phyloP scores from a whole-genome alignment of 2,329 filamentous ascomycete genomes.

The Orbilia javanica region DNA sequence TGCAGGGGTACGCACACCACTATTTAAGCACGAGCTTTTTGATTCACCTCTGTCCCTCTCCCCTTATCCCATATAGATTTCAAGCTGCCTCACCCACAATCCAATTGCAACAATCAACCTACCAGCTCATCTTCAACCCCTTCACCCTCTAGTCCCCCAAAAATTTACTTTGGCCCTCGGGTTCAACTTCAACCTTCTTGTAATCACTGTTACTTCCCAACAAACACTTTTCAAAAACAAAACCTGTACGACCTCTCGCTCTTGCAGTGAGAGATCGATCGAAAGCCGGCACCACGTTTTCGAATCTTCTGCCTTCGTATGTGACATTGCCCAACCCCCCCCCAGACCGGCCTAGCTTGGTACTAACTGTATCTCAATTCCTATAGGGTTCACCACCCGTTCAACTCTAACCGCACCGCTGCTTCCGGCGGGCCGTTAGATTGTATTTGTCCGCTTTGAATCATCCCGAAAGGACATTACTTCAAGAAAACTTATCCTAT shows the following conservation, averaged over 20 bases:
- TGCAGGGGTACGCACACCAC: conserved; percentile 5
- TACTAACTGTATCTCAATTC: conserved; percentile 41
- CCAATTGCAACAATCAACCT: background rate
- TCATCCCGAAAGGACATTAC: background rate
- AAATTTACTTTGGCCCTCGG: background rate
- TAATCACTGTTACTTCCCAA: background rate
- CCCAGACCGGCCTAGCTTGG: conserved; percentile 35
- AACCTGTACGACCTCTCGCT: conserved; percentile 47
- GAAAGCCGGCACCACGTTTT: conserved; percentile 88
- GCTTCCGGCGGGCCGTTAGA: conserved; percentile 79
- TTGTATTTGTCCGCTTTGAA: conserved; percentile 62
- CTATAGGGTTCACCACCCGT: conserved; percentile 88
- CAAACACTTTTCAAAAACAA: background rate
- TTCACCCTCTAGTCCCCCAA: background rate
- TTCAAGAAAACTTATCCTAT: conserved; percentile 1
- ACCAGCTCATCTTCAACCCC: background rate
- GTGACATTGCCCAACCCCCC: conserved; percentile 64
- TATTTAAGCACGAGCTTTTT: conserved; percentile 33
- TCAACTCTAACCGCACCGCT: conserved; percentile 95
- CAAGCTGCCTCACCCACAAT: background rate
- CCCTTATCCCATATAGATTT: background rate
- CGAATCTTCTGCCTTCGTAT: conserved; percentile 97
- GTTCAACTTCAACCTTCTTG: background rate
- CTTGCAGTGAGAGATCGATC: conserved; percentile 50
- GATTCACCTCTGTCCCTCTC: conserved; percentile 7